Evolutionary conservation across 2,329 filamentous ascomycete genomes (phyloP), one percentile per base, ranked within the genome.

Genomic region (Fusarium sp.): DNA sequence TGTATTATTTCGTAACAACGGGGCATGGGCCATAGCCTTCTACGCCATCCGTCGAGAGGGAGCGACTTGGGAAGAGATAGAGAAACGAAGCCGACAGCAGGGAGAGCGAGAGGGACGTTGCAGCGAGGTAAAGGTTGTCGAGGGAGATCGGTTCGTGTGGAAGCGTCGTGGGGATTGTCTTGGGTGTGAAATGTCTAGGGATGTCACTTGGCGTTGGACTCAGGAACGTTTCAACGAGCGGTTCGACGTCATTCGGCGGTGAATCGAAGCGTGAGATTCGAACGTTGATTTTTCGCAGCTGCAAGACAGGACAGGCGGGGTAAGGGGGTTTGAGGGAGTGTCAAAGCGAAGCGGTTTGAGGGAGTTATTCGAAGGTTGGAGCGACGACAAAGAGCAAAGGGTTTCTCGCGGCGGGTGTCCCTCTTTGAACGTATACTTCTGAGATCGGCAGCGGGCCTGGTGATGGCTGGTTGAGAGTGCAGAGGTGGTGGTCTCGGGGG

Each of bases 1-100:
- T 77, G 87, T 89, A 77, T 88, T 88, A 77, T 85, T 89, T 86
- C 88, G 85, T 76, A 89, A 79, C 74, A 89, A 82, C 76, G 88
- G 85, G 83, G 87, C 87, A 85, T 89, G 85, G 81, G 88, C 87
- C 88, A 89, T 89, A 77, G 80, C 83, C 81, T 82, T 77, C 70
- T 79, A 81, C 76, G 81, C 83, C 85, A 84, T 85, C 77, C 82
- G 83, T 78, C 71, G 70, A 54, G 58, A 49, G 54, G 49, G 52
- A 45, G 55, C 55, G 65, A 46, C 59, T 36, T 46, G 46, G 41
- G 49, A 33, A 52, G 33, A 53, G 22, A 27, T 27, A 27, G 68
- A 41, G 52, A 65, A 50, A 46, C 39, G 54, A 45, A 44, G 58
- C 58, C 60, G 64, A 62, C 54, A 54, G 63, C 62, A 53, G 42